Base-by-base conservation (phyloP, 805 yeast genomes). In the Candida cerambycidarum region DNA sequence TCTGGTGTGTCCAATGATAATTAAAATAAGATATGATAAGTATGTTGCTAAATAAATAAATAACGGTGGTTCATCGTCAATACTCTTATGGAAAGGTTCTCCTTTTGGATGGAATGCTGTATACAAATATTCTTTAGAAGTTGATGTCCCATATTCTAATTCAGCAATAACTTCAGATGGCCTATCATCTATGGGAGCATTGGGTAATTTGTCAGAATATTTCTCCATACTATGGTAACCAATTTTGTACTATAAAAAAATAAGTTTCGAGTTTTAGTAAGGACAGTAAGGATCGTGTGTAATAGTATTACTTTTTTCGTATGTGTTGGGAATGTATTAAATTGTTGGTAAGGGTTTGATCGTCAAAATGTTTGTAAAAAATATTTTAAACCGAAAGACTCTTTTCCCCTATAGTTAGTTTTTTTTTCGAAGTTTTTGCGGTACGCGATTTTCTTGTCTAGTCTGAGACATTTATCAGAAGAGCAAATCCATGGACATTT, bases 41-140 rank as follows among this genome's bases (percentile, higher is more conserved):
- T 92, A 93, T 1, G 99, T 92, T 44, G 88, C 76, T 38, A 93
- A 66, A 46, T 87, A 78, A 41, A 85, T 80, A 51, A 76, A 75
- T 56, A 88, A 86, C 15, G 96, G 92, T 5, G 97, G 97, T 43
- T 90, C 92, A 61, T 89, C 97, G 29, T 72, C 81, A 11, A 82
- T 70, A 9, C 85, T 81, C n/a, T 71, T 73, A 8, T 80, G 80
- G 39, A 83, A 62, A 4, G 85, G 82, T 47, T 70, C 77, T n/a
- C 72, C 72, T 13, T 66, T 69, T 16, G 83, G 76, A 42, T 80
- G 80, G 41, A 71, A 67, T 24, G 87, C 81, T 32, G 73, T 77
- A 55, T 82, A 80, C 42, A 86, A 70, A 61, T 82, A 78, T 13
- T 85, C 79, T n/a, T 71, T 57, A 7, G 85, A 78, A 2, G 88